Conservation (phyloP, 1,139 yeast species). For the Geotrichum siamense region DNA sequence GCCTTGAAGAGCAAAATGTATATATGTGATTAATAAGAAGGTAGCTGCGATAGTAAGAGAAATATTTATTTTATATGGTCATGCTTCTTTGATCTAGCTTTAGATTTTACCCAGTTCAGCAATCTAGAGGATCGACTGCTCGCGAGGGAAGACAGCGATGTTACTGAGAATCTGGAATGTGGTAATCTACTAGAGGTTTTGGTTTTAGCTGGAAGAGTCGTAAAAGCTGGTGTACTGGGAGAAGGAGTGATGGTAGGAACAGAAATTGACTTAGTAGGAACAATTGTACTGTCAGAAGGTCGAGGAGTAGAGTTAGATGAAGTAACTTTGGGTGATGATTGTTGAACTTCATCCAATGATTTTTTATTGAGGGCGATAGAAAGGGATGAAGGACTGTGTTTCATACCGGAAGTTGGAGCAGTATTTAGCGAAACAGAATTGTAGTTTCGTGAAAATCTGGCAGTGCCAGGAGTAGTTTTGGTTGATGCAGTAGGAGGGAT, state of each 20-base stretch:
- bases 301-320: not conserved
- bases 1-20: too few species aligned
- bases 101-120: conserved; percentile 12
- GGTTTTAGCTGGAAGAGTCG: not conserved
- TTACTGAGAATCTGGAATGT: conserved; percentile 8
- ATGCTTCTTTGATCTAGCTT: not conserved
- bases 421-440: not conserved
- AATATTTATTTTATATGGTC: too few species aligned
- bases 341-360: not conserved
- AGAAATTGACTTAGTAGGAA: not conserved
- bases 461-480: conserved; percentile 14
- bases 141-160: conserved; percentile 6
- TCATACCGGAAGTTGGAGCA: not conserved
- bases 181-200: not conserved
- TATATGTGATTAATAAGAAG: too few species aligned
- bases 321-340: not conserved
- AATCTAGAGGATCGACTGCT: conserved; percentile 2
- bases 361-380: too few species aligned
- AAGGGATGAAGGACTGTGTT: not conserved
- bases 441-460: conserved; percentile 4
- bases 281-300: not conserved
- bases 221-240: not conserved
- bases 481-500: conserved; percentile 16
- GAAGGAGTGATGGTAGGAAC: not conserved
- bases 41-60: too few species aligned